Evolutionary conservation across 2,329 filamentous ascomycete species (phyloP), one percentile per base, ranked within the genome.

Genomic region (Teratosphaeria nubilosa): DNA sequence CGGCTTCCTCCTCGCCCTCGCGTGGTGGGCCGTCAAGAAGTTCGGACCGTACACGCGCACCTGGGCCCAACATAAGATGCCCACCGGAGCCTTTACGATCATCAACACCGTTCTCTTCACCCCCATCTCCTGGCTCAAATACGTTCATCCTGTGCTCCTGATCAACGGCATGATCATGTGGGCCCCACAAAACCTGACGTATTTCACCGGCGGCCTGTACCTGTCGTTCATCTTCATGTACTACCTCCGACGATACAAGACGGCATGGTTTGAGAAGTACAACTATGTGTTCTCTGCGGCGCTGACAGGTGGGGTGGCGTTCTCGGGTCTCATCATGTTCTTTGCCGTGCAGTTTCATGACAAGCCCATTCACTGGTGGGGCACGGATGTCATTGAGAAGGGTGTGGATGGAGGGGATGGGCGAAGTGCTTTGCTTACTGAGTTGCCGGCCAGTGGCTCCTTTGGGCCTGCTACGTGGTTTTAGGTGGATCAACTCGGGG

Each of bases 311-410:
- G 70, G 71, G 13, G 71, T 70, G 2, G 69, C 71, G 9, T 65
- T 73, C 16, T 61, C 70, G 10, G 69, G 71, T 1, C 72, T 72
- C 59, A 71, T 74, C 32, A 62, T 73, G 14, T 71, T 70, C 27
- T 74, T 74, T 59, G 65, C 65, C 9, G 65, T 80, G 0, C 71
- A 71, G 14, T 74, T 77, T 52, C 73, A 73, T 0, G 73, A 72
- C 3, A 78, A 62, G 51, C 54, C 58, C 13, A 63, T 65, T 56
- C 59, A 64, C 51, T 65, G 62, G 57, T 58, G 56, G 56, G 56
- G 51, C 13, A 58, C 30, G 11, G 41, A 55, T 27, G 51, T 58
- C 13, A 13, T 48, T 1, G n/a, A 24, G 7, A 6, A 25, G 20
- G 54, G 54, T 25, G 31, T 55, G 7, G 54, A 55, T 30, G 54